These are phyloP conservation scores for Jatropha podagrica DNA, from an alignment of 441 rosid species.

Conservation along the genomic window DNA sequence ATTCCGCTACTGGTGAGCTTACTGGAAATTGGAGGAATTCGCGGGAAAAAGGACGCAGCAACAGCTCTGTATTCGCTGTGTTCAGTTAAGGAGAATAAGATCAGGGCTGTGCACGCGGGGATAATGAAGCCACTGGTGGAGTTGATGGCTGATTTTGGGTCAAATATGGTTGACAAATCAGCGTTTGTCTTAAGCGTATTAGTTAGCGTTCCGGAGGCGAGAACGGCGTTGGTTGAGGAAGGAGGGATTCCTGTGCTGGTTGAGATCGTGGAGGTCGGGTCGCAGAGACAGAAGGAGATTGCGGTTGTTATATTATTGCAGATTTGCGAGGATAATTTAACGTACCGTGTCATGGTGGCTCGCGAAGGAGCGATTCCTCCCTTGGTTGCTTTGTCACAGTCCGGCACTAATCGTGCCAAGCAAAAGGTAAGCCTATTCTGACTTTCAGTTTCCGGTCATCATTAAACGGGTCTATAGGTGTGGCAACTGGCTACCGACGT, in stretches of 20 bases:
- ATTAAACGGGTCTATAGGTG: too few relatives aligned
- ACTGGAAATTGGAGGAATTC: slow-evolving; percentile 64
- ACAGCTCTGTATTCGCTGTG: slow-evolving; percentile 82
- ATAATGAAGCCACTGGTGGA: slow-evolving; percentile 84
- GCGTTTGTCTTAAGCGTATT: slow-evolving; percentile 65
- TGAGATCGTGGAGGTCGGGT: slow-evolving; percentile 81
- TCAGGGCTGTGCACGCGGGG: slow-evolving; percentile 70
- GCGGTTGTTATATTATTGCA: slow-evolving; percentile 58
- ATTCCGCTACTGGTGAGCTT: slow-evolving; percentile 67
- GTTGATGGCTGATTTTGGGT: slow-evolving; percentile 86
- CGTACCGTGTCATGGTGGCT: slow-evolving; percentile 66
- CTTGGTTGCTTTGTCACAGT: slow-evolving; percentile 72
- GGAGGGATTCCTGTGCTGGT: slow-evolving; percentile 93
- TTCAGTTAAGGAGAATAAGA: slow-evolving; percentile 74
- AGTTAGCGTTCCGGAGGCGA: slow-evolving; percentile 62
- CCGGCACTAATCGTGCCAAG: slow-evolving; percentile 86
- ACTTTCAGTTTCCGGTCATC: slow-evolving; percentile 2
- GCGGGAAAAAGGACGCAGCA: slow-evolving; percentile 91
- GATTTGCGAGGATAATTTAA: slow-evolving; percentile 66
- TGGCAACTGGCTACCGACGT: slow-evolving; percentile 24
- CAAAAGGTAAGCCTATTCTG: slow-evolving; percentile 53
- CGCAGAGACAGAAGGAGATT: slow-evolving; percentile 86
- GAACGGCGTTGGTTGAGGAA: slow-evolving; percentile 70
- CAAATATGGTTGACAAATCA: slow-evolving; percentile 97
- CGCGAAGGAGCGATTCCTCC: slow-evolving; percentile 97